Base-by-base conservation (phyloP, 2,329 filamentous ascomycete genomes). In the Calonectria ilicicola region DNA sequence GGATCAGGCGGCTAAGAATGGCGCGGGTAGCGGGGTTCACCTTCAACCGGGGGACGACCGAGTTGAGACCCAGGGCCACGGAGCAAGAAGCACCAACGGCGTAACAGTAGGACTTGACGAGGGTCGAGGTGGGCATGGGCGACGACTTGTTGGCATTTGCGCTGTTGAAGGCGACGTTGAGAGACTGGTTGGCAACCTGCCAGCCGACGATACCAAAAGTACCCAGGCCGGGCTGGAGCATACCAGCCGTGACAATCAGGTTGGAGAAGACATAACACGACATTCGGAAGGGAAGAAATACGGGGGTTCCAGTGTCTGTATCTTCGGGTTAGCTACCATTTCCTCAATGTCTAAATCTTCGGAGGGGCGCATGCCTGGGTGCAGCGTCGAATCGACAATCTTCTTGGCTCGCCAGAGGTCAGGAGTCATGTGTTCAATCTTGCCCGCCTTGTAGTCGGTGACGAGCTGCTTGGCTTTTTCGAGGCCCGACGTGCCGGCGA, bases 81-180 rank as follows among this genome's bases (percentile, higher is more conserved):
- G 94, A 94, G 86, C 97, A 99, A 17, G 95, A 98, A 38, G 97
- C 96, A 69, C 94, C 93, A 23, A 99, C 97, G 67, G 97, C 97
- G 73, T 98, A 89, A 82, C 94, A 91, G 88, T 98, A 99, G 65
- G 95, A 98, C 85, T 98, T 93, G 74, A 93, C 90, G 74, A 99
- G 92, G 77, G 95, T 94, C 26, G 91, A 91, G 72, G 91, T 93
- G 23, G 94, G 94, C 75, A 98, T 90, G 1, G 96, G 95, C 3
- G 95, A 96, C 46, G 95, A 98, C 85, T 99, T 99, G 90, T 99
- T 99, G 75, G 96, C 95, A 84, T 99, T 99, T 82, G 96, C 94
- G 83, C 92, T 95, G 89, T 99, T 99, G 89, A 99, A 96, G 77
- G 95, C 96, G 32, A 99, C 97, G 83, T 99, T 99, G 79, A 99